These are phyloP conservation scores for Scenedesmus sp. DNA, from an alignment of 163 green algal genomes.

Conservation along the genomic window DNA sequence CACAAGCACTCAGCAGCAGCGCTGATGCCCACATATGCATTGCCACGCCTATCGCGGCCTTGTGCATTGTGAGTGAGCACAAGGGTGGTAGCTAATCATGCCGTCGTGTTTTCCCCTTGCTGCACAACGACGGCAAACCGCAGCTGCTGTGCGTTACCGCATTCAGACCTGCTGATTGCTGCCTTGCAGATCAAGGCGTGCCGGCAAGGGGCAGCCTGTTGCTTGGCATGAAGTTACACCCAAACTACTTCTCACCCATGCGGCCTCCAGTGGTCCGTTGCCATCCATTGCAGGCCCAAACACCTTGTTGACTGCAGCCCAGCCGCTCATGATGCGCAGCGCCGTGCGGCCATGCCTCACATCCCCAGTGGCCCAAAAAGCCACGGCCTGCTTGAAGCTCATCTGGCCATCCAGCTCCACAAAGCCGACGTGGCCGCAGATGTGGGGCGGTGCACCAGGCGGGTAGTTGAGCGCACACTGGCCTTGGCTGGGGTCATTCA, in stretches of 20 bases:
- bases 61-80: too few relatives aligned
- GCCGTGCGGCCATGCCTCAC: not conserved
- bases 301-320: slow-evolving; percentile 6
- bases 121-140: not conserved
- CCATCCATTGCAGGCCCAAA: slow-evolving; percentile 3
- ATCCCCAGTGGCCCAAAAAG: slow-evolving; percentile 33
- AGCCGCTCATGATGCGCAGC: not conserved
- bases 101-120: not conserved
- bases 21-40: too few relatives aligned
- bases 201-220: not conserved
- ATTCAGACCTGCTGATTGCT: not conserved
- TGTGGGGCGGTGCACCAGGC: not conserved
- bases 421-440: slow-evolving; percentile 4
- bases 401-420: slow-evolving; percentile 47
- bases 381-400: slow-evolving; percentile 47
- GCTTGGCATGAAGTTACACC: not conserved
- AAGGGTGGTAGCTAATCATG: too few relatives aligned
- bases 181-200: not conserved
- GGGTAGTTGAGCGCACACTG: slow-evolving; percentile 33
- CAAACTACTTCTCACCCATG: not conserved
- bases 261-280: slow-evolving; percentile 40
- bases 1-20: too few relatives aligned
- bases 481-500: slow-evolving; percentile 2
- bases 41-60: too few relatives aligned
- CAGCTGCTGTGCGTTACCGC: not conserved